Evolutionary conservation across 306 rosid species (phyloP), one percentile per base, ranked within the genome.

Genomic region (Quercus bicolor): DNA sequence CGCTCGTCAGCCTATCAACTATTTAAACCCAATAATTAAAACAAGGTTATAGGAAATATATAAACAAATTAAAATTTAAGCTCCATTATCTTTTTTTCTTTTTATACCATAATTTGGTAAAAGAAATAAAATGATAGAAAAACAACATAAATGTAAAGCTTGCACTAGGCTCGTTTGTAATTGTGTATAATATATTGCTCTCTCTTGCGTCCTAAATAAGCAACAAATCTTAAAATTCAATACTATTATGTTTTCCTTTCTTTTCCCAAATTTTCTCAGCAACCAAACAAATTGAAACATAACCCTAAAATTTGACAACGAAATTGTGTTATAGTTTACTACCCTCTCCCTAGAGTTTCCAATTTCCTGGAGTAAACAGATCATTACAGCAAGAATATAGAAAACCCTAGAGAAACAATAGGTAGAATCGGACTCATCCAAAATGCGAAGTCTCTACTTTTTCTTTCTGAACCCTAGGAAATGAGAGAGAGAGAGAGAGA

Each of bases 1-100:
- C 96, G 3, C 90, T 80, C 4, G 99, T 93, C 74, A 96, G 84
- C 87, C 88, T 91, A 84, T 96, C 98, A 86, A 96, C 98, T 96
- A 68, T 75, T 73, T 26, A 76, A 10, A 75, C 55, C 68, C 72
- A 72, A 69, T 6, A 74, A 70, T 64, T 6, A 77, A 76, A 61
- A 40, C 11, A 28, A 37, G 51, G 56, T 37, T 19, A 37, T n/a
- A 78, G 56, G 7, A 18, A 68, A 80, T 56, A 20, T 12, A 26
- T 28, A 66, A 43, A 5, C 13, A 52, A 52, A 69, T 48, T 29
- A 23, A 26, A 68, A 68, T 33, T 68, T 48, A 68, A 34, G 52
- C 9, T 68, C 0, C 72, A 18, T 29, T 15, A 4, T 33, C 33
- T 1, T 8, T 8, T 6, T 19, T 19, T 10, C 11, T 37, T 37